Conservation (phyloP, 768 basidiomycete species). For the Kwoniella dendrophila region DNA sequence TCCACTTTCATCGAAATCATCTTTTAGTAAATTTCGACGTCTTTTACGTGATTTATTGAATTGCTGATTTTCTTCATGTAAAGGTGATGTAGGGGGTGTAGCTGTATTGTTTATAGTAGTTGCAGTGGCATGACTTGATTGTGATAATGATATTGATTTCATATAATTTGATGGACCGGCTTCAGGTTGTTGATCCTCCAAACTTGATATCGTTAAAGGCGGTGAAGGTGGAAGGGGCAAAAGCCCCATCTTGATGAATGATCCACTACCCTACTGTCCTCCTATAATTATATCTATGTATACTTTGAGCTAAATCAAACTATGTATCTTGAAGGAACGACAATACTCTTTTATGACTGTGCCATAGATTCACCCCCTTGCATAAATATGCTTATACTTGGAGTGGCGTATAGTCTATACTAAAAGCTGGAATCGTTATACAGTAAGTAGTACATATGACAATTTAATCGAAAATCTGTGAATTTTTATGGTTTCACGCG, state of each 20-base stretch:
- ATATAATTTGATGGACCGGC: slow-evolving; percentile 2
- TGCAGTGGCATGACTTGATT: not conserved
- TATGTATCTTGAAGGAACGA: too few relatives aligned
- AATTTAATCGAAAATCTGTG: too few relatives aligned
- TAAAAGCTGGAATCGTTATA: too few relatives aligned
- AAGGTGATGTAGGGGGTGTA: slow-evolving; percentile 20
- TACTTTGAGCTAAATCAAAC: too few relatives aligned
- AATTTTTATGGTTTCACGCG: slow-evolving; percentile 3
- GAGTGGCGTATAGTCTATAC: too few relatives aligned
- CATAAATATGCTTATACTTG: too few relatives aligned
- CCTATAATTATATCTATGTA: not conserved
- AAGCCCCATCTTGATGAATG: slow-evolving; percentile 1
- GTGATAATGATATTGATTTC: not conserved
- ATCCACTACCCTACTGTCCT: not conserved
- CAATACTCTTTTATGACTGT: too few relatives aligned
- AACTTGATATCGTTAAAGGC: not conserved
- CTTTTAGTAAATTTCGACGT: slow-evolving; percentile 9
- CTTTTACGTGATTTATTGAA: too few relatives aligned
- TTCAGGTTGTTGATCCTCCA: not conserved
- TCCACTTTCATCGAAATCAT: not conserved
- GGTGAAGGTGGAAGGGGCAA: slow-evolving; percentile 5
- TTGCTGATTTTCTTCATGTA: slow-evolving; percentile 6
- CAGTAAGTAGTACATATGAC: too few relatives aligned
- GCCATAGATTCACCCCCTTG: too few relatives aligned
- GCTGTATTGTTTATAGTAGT: slow-evolving; percentile 5